Percentiles rank a stretch among this genome's conserved stretches.
Evolutionary conservation across 1,284 basidiomycete genomes (phyloP).

Genomic region (Ustilago nuda): DNA sequence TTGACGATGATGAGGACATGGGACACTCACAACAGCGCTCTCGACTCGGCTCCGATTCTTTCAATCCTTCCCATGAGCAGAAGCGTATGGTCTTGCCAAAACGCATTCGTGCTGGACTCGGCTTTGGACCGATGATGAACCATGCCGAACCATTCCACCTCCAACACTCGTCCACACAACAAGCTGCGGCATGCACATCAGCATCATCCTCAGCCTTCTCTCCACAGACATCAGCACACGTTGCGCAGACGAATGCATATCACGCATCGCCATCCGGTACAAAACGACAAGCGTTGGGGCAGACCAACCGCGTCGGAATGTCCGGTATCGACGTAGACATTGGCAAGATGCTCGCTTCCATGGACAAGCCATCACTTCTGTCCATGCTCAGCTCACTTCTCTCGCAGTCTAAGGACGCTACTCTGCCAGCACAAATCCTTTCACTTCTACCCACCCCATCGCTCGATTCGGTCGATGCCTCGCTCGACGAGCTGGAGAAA

Average conservation of each 20-base stretch:
- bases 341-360: constrained; percentile 60
- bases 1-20: constrained; percentile 54
- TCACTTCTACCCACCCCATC: constrained; percentile 62
- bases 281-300: constrained; percentile 36
- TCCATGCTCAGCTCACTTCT: constrained; percentile 58
- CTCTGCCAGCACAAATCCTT: constrained; percentile 56
- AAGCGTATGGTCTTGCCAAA: constrained; percentile 45
- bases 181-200: constrained; percentile 14
- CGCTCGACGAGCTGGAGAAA: constrained; percentile 55
- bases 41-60: constrained; percentile 25
- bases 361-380: constrained; percentile 62
- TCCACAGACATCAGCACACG: not conserved
- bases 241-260: not conserved
- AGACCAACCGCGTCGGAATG: constrained; percentile 33
- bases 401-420: constrained; percentile 42
- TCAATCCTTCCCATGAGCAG: constrained; percentile 20
- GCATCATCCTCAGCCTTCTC: constrained; percentile 18
- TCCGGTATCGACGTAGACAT: constrained; percentile 55
- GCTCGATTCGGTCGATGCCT: constrained; percentile 51
- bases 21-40: constrained; percentile 21
- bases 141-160: constrained; percentile 23
- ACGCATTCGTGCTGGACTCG: constrained; percentile 54
- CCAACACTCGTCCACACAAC: constrained; percentile 1
- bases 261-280: constrained; percentile 19
- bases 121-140: constrained; percentile 36